Percentiles rank a stretch among this genome's conserved stretches.
phyloP scores from a whole-genome alignment of 176 grass and related monocot genomes.

The Paspalum vaginatum region DNA sequence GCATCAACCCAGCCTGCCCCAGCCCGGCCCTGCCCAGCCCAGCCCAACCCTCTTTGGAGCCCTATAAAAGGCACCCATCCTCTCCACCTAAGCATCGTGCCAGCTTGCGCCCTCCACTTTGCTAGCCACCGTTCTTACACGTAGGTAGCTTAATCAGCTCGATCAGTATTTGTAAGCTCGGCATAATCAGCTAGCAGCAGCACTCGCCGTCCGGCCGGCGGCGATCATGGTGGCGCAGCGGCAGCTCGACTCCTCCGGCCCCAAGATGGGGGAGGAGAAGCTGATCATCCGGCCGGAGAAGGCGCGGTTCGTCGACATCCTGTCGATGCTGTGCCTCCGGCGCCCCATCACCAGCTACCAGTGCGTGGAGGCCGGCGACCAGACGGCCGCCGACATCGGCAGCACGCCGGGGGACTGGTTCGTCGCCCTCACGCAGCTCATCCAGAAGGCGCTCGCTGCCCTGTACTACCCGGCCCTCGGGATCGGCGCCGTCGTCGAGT shows the following conservation, averaged over 20 bases:
- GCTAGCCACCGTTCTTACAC: background rate
- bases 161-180: background rate
- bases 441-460: slow-evolving; percentile 42
- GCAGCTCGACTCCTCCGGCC: background rate
- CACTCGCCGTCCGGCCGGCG: background rate
- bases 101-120: slow-evolving; percentile 21
- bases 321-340: slow-evolving; percentile 56
- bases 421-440: slow-evolving; percentile 38
- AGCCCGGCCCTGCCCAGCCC: background rate
- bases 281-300: slow-evolving; percentile 61
- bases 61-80: slow-evolving; percentile 45
- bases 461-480: slow-evolving; percentile 37
- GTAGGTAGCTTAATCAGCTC: slow-evolving; percentile 21
- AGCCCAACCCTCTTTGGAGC: background rate
- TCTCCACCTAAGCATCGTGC: slow-evolving; percentile 2
- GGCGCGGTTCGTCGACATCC: slow-evolving; percentile 54
- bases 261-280: slow-evolving; percentile 55
- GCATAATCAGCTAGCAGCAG: background rate
- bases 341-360: slow-evolving; percentile 41
- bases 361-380: slow-evolving; percentile 49
- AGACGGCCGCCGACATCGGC: slow-evolving; percentile 12
- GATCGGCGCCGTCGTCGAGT: slow-evolving; percentile 46
- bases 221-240: background rate
- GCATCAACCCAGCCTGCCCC: background rate
- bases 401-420: slow-evolving; percentile 42